phyloP scores from a whole-genome alignment of 306 rosid species.

The Abrus precatorius region DNA sequence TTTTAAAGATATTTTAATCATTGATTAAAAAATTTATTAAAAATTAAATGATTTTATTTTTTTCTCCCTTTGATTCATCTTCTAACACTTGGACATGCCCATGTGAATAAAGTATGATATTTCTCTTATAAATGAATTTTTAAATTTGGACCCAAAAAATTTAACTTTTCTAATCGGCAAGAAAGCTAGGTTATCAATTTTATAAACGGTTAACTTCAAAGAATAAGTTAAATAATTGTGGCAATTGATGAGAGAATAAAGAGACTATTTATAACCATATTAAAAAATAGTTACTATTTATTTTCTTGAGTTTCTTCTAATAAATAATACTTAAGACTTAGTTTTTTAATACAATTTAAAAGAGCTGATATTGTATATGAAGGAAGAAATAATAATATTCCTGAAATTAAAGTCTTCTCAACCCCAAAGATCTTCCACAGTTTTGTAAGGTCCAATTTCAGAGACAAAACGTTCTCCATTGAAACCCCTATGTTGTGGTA shows the following conservation, averaged over 20 bases:
- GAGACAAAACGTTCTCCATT: constrained; percentile 46
- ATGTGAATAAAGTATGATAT: not conserved
- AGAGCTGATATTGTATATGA: not conserved
- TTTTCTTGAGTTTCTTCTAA: not conserved
- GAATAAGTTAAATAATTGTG: no score
- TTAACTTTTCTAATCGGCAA: no score
- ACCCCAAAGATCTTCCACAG: constrained; percentile 56
- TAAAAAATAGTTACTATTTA: not conserved
- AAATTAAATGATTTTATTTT: no score
- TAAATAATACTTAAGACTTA: not conserved
- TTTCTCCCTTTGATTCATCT: not conserved
- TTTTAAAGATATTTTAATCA: no score
- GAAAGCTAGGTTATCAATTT: no score
- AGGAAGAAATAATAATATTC: not conserved
- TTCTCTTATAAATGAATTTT: no score
- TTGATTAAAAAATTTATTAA: no score
- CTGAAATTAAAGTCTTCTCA: constrained; percentile 26
- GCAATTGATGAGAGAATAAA: no score
- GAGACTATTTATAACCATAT: not conserved
- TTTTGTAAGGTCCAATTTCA: constrained; percentile 59
- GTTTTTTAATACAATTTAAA: no score
- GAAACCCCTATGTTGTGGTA: constrained; percentile 52
- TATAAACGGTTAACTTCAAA: no score
- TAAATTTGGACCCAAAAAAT: no score
- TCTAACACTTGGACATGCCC: not conserved